Evolutionary conservation across 1,284 basidiomycete species (phyloP).

Genomic region (Mycena citricolor): DNA sequence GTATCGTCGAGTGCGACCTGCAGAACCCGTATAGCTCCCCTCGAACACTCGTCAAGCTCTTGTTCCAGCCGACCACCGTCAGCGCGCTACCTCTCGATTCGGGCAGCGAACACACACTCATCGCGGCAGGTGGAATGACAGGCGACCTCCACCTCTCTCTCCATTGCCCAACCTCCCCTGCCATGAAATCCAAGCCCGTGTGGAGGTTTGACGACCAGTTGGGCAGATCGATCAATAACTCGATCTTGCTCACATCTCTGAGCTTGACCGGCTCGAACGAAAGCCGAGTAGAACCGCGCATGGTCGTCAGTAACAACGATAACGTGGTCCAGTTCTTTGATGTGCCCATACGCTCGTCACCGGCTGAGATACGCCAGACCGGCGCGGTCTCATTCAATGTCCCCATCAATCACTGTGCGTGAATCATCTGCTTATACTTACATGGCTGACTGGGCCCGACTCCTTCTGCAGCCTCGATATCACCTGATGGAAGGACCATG

Average conservation of each 20-base stretch:
- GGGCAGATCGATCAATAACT: slow-evolving; percentile 80
- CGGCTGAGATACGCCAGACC: slow-evolving; percentile 47
- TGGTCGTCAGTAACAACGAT: slow-evolving; percentile 85
- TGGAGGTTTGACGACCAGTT: slow-evolving; percentile 62
- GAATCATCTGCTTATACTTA: slow-evolving; percentile 5
- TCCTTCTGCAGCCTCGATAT: slow-evolving; percentile 63
- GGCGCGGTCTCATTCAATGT: slow-evolving; percentile 63
- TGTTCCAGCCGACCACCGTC: slow-evolving; percentile 70
- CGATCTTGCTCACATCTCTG: slow-evolving; percentile 67
- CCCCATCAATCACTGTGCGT: slow-evolving; percentile 51
- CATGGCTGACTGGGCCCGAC: slow-evolving; percentile 13
- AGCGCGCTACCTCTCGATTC: slow-evolving; percentile 35
- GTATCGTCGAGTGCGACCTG: slow-evolving; percentile 71
- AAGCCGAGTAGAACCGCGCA: slow-evolving; percentile 65
- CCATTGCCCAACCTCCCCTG: slow-evolving; percentile 29
- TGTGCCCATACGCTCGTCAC: slow-evolving; percentile 49
- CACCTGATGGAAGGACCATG: slow-evolving; percentile 80
- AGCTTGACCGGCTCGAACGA: slow-evolving; percentile 56
- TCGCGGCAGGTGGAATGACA: slow-evolving; percentile 82
- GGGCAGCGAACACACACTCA: slow-evolving; percentile 55
- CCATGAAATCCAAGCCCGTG: slow-evolving; percentile 32
- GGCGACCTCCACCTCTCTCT: slow-evolving; percentile 76
- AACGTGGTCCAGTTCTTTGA: slow-evolving; percentile 75
- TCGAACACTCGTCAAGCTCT: slow-evolving; percentile 50
- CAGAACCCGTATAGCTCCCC: slow-evolving; percentile 45